Evolutionary conservation across 495 filamentous ascomycete species (phyloP), one percentile per base, ranked within the genome.

Genomic region (Mytilinidion resinicola): DNA sequence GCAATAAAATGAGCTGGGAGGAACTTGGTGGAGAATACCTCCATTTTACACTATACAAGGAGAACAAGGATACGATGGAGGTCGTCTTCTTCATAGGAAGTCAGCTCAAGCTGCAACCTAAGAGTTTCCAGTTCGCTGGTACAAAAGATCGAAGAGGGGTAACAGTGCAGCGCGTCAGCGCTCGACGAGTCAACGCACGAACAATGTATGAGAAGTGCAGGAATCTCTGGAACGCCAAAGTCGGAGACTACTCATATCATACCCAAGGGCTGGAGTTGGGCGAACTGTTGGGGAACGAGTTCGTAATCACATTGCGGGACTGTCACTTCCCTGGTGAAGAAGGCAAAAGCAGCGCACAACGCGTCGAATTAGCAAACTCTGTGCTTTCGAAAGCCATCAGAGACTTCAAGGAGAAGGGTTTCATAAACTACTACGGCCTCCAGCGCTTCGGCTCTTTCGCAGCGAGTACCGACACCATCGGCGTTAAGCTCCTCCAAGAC

Each of bases 31-130:
- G 88, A 0, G 82, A 86, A 9, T 91, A 89, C 67, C 78, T 96
- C 8, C 93, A 98, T 70, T 95, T 97, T 67, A 89, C 89, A 0
- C 80, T 98, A 39, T 93, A 91, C 77, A 98, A 98, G 74, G 93
- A 97, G 72, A 98, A 98, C 72, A 90, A 90, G 64, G 95, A 98
- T 66, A 98, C 95, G 1, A 96, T 96, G 90, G 92, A 98, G 60
- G 85, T 88, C 0, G 77, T 95, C 30, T 82, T 80, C 8, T 86
- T 83, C 56, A 74, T 97, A 8, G 82, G 84, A 0, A 82, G 83
- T 46, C 76, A 82, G 15, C 66, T 95, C 35, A 84, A 85, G 61
- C 76, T 87, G 64, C 84, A 83, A 50, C 72, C 83, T 3, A 84
- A 84, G 60, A 74, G 73, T 53, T 91, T 96, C 65, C 79, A 87